Evolutionary conservation across 805 yeast genomes (phyloP).

Genomic region (Cyberlindnera mississippiensis): DNA sequence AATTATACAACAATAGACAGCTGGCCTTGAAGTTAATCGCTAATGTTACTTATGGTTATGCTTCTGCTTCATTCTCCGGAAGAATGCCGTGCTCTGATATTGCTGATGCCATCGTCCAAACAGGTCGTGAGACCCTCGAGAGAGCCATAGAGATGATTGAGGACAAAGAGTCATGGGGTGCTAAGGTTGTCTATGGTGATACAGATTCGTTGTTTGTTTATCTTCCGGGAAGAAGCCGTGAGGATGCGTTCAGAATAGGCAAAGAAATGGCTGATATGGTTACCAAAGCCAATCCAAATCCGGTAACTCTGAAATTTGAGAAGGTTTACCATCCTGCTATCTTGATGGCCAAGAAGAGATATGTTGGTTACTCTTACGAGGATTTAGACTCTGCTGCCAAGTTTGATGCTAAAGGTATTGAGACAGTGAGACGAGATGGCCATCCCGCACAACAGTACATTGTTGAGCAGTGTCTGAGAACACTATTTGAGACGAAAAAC

Average conservation of each 20-base stretch:
- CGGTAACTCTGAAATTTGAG: constrained; percentile 81
- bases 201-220: constrained; percentile 92
- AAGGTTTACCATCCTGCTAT: constrained; percentile 89
- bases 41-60: constrained; percentile 93
- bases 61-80: constrained; percentile 93
- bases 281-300: constrained; percentile 69
- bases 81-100: constrained; percentile 96
- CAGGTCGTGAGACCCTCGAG: constrained; percentile 82
- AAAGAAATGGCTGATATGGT: constrained; percentile 60
- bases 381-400: constrained; percentile 43
- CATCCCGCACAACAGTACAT: constrained; percentile 88
- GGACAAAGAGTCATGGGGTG: constrained; percentile 59
- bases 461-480: constrained; percentile 62
- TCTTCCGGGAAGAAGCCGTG: constrained; percentile 74
- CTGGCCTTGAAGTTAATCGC: constrained; percentile 86
- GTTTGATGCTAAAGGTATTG: constrained; percentile 96
- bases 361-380: constrained; percentile 84
- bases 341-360: constrained; percentile 79
- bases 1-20: constrained; percentile 71
- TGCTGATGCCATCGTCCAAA: constrained; percentile 90
- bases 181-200: constrained; percentile 94
- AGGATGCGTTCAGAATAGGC: constrained; percentile 78
- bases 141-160: constrained; percentile 70
- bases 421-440: constrained; percentile 92
- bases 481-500: constrained; percentile 69